phyloP scores from a whole-genome alignment of 805 yeast species.

The Nakazawaea anatomiae region DNA sequence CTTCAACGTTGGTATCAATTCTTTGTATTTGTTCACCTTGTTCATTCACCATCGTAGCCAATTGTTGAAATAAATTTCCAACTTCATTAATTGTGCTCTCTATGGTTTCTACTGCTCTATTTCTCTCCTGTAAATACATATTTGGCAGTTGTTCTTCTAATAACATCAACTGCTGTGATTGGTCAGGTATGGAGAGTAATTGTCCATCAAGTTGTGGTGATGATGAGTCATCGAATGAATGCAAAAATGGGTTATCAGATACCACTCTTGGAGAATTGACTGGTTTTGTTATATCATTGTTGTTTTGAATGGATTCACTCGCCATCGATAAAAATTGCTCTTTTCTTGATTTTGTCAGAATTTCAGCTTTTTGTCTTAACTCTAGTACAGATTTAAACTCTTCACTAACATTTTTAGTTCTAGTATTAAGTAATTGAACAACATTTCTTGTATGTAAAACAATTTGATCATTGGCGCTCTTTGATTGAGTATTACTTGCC shows the following conservation, averaged over 20 bases:
- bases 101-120: slow-evolving; percentile 89
- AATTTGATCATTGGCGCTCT: slow-evolving; percentile 52
- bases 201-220: slow-evolving; percentile 29
- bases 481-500: slow-evolving; percentile 42
- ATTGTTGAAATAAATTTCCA: slow-evolving; percentile 88
- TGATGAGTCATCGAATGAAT: slow-evolving; percentile 14
- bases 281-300: slow-evolving; percentile 12
- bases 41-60: slow-evolving; percentile 96
- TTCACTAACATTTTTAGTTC: slow-evolving; percentile 87
- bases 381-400: slow-evolving; percentile 89
- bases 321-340: slow-evolving; percentile 71
- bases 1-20: slow-evolving; percentile 93
- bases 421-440: slow-evolving; percentile 78
- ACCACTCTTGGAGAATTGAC: slow-evolving; percentile 15
- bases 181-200: slow-evolving; percentile 71
- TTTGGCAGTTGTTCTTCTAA: slow-evolving; percentile 76
- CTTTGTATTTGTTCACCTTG: slow-evolving; percentile 96
- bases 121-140: slow-evolving; percentile 74
- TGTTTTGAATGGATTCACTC: slow-evolving; percentile 10
- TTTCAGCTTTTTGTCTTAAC: slow-evolving; percentile 76
- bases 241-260: slow-evolving; percentile 32
- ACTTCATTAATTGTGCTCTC: slow-evolving; percentile 97
- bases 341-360: slow-evolving; percentile 73
- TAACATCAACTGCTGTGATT: slow-evolving; percentile 74
- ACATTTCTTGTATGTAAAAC: slow-evolving; percentile 79